A percentile compares a stretch with the other conserved stretches of the same genome.
These are phyloP conservation scores for Aspergillus bridgeri DNA, from an alignment of 495 filamentous ascomycete genomes.

Conservation along the genomic window DNA sequence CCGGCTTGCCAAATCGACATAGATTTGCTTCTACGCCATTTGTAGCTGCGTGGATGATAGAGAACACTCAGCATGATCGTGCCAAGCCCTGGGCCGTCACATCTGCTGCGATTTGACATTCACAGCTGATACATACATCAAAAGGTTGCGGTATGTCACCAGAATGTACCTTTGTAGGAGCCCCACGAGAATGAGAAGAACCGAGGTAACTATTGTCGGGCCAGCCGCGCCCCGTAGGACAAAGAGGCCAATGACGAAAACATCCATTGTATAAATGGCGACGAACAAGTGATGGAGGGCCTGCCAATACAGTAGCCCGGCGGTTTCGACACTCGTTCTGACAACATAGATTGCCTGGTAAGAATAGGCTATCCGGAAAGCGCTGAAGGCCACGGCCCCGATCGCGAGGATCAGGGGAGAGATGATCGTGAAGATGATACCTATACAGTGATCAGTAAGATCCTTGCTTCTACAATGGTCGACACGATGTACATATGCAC, in stretches of 20 bases:
- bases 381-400: conserved; percentile 69
- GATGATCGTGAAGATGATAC: conserved; percentile 71
- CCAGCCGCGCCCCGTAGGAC: conserved; percentile 41
- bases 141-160: no score
- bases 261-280: conserved; percentile 78
- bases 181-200: no score
- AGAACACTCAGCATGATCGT: no score
- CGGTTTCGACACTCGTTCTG: conserved; percentile 66
- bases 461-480: neutral
- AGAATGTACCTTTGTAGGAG: no score
- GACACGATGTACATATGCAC: conserved; percentile 54
- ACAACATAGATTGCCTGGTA: conserved; percentile 79
- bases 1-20: no score
- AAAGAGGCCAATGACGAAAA: conserved; percentile 73
- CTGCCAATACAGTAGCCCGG: conserved; percentile 71
- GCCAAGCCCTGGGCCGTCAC: no score
- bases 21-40: no score
- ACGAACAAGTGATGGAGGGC: conserved; percentile 83
- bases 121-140: no score
- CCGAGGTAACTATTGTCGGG: neutral
- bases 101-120: no score
- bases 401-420: conserved; percentile 72
- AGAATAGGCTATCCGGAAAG: conserved; percentile 73
- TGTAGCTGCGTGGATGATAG: no score
- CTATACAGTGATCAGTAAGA: conserved; percentile 4